phyloP scores from a whole-genome alignment of 345 rosid species.

The Hibiscus trionum region DNA sequence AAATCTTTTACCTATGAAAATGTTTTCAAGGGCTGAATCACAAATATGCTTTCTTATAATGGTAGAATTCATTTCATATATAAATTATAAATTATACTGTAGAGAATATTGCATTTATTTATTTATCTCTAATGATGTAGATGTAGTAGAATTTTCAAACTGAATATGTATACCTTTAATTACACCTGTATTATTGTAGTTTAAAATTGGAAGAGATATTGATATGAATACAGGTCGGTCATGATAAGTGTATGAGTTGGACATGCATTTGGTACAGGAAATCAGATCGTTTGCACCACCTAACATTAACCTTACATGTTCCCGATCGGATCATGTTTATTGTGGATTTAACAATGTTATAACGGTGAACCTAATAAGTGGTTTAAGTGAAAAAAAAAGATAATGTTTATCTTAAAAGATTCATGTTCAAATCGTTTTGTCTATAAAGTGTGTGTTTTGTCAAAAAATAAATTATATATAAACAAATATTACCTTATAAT shows the following conservation, averaged over 20 bases:
- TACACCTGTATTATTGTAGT: neutral
- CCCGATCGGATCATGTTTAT: no score
- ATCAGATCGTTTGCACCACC: neutral
- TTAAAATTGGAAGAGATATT: neutral
- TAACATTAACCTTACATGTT: neutral
- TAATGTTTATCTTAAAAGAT: no score
- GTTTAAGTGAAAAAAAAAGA: no score
- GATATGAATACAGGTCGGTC: conserved; percentile 1
- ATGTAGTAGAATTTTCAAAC: neutral
- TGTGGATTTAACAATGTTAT: no score
- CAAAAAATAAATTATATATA: no score
- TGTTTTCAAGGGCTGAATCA: no score
- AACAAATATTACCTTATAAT: no score
- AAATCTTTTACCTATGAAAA: neutral
- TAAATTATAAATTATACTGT: neutral
- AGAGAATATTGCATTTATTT: neutral
- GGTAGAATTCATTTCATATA: neutral
- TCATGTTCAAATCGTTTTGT: no score
- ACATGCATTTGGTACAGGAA: neutral
- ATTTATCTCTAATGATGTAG: neutral
- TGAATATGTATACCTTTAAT: neutral
- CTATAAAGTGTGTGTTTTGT: no score
- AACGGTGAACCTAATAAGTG: no score
- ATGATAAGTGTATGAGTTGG: conserved; percentile 2
- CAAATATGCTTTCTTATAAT: neutral